phyloP scores from a whole-genome alignment of 2,329 filamentous ascomycete genomes.

The Exophiala sideris region DNA sequence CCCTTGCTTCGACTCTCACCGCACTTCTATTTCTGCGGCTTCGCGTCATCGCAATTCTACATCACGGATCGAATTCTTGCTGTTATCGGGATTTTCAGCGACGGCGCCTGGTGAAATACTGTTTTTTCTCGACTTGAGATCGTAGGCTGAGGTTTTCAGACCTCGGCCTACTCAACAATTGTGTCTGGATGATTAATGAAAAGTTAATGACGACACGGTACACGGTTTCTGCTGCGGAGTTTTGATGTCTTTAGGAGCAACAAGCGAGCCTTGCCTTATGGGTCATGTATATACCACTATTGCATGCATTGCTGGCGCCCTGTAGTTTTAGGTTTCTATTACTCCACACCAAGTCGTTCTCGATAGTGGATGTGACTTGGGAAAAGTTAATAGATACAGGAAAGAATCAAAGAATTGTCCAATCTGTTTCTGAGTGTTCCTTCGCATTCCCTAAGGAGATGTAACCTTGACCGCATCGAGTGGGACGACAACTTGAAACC shows the following conservation, averaged over 20 bases:
- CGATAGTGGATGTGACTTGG: too few relatives aligned
- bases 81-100: conserved; percentile 20
- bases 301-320: neutral
- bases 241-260: neutral
- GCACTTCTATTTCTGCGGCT: conserved; percentile 1
- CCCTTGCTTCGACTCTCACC: conserved; percentile 5
- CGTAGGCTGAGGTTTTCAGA: too few relatives aligned
- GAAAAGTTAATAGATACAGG: neutral
- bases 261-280: neutral
- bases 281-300: neutral
- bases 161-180: too few relatives aligned
- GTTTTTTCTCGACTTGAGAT: too few relatives aligned
- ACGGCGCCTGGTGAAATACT: conserved; percentile 10
- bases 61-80: neutral
- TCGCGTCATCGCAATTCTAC: conserved; percentile 9
- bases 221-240: too few relatives aligned
- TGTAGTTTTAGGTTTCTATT: neutral
- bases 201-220: too few relatives aligned
- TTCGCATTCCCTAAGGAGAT: neutral
- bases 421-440: neutral
- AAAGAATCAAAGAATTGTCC: neutral
- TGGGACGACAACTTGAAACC: neutral
- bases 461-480: neutral
- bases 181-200: too few relatives aligned
- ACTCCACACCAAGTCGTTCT: too few relatives aligned